These are phyloP conservation scores for Alopecurus myosuroides DNA, from an alignment of 176 grass and related monocot genomes.

Conservation along the genomic window DNA sequence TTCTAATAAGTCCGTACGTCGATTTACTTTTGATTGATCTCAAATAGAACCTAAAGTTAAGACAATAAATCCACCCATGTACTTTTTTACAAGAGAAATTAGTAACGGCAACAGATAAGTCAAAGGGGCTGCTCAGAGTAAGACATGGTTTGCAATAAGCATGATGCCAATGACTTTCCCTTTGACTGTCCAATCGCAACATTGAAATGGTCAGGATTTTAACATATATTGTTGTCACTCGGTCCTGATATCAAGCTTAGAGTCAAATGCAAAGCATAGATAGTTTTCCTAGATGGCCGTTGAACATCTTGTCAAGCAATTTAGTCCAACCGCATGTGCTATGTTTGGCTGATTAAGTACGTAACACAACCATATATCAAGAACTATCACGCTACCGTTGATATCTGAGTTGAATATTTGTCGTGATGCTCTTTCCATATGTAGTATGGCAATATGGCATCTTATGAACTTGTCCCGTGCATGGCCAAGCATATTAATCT, in stretches of 20 bases:
- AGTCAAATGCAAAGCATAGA: background rate
- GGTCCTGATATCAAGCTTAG: no score
- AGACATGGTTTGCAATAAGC: background rate
- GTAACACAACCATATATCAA: background rate
- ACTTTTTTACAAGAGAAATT: background rate
- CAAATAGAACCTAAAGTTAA: background rate
- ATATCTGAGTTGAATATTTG: background rate
- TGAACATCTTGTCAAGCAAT: background rate
- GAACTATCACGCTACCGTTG: background rate
- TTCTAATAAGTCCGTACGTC: background rate
- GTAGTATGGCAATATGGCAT: background rate
- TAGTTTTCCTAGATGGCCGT: background rate
- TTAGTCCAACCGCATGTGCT: background rate
- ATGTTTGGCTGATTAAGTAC: background rate
- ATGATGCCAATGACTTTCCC: background rate
- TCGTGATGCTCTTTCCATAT: background rate
- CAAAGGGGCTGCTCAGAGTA: background rate
- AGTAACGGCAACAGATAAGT: background rate
- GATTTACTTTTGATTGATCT: background rate
- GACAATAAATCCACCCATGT: background rate
- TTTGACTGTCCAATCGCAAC: background rate
- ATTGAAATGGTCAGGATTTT: background rate
- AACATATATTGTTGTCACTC: background rate
- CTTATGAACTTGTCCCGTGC: background rate
- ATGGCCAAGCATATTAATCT: background rate